Evolutionary conservation across 495 filamentous ascomycete species (phyloP).

Genomic region (Xylaria flabelliformis): DNA sequence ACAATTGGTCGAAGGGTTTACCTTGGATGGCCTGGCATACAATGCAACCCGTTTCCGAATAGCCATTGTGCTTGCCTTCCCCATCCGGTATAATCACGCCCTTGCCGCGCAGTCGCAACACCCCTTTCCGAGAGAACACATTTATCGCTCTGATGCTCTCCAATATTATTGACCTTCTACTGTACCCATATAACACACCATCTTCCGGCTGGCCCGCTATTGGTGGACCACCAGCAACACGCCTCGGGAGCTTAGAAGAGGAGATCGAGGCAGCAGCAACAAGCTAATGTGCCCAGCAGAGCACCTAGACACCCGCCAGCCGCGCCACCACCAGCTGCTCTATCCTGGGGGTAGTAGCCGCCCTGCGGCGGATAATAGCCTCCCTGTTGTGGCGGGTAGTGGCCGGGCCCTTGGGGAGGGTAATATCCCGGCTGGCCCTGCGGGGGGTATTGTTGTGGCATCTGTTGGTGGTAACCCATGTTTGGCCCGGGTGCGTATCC

Average conservation of each 20-base stretch:
- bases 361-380: constrained; percentile 34
- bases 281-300: constrained; percentile 49
- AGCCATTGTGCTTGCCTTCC: neutral
- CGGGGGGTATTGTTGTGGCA: constrained; percentile 30
- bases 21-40: neutral
- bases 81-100: neutral
- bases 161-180: neutral
- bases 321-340: constrained; percentile 22
- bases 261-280: constrained; percentile 58
- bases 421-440: constrained; percentile 37
- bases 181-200: neutral
- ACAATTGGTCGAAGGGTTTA: neutral
- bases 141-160: neutral
- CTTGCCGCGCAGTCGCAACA: neutral
- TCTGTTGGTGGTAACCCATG: constrained; percentile 50
- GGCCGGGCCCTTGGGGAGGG: constrained; percentile 27
- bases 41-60: neutral
- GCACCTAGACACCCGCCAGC: constrained; percentile 43
- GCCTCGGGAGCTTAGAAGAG: constrained; percentile 43
- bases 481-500: constrained; percentile 46
- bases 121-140: neutral
- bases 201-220: neutral
- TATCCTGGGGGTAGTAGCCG: constrained; percentile 33
- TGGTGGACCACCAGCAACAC: neutral
- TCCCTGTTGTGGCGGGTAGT: constrained; percentile 32